Base-by-base conservation (phyloP, 2,329 filamentous ascomycete species). In the Davidsoniella neocaledoniae region DNA sequence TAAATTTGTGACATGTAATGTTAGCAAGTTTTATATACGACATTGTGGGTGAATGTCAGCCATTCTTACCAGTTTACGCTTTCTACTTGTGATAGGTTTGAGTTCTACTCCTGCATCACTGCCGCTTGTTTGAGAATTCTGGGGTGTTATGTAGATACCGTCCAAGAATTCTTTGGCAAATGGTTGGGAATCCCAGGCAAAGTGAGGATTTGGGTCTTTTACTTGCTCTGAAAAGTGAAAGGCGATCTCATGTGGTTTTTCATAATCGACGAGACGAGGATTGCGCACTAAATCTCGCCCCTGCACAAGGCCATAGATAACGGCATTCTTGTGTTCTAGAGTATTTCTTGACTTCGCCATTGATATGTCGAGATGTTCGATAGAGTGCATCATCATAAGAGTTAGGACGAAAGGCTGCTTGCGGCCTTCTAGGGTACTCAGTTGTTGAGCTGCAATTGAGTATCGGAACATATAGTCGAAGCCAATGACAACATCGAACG, bases 281-380 rank as follows among this genome's bases (percentile, higher is more conserved):
- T 69, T 63, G 33, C 62, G 59, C 5, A 75, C 60, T 17, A 68
- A 58, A 14, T 62, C 57, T 25, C 62, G 58, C 3, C 66, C 60
- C 38, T 59, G 58, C 2, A 65, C 62, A 12, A 67, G 63, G 7
- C 54, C 64, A 49, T 58, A 66, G 23, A 70, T 55, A 1, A 71
- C 60, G 2, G 66, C 64, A 47, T 68, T 72, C 52, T 69, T 72
- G 14, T 68, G 66, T 55, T 76, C 71, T 5, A 74, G 50, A 0
- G 58, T 54, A 2, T 63, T 59, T 14, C 63, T 52, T 4, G 60
- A 56, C 5, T 56, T 54, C 1, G 64, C 62, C 23, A 76, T 61
- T 14, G 68, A 63, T 45, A 71, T 60, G 51, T 70, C 68, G 40
- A 77, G 65, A 52, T 79, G 75, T 58, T 79, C 74, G 37, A 77